Percentiles rank a stretch among this genome's conserved stretches.
Conservation (phyloP, 2,329 filamentous ascomycete genomes). For the Cercospora janseana region DNA sequence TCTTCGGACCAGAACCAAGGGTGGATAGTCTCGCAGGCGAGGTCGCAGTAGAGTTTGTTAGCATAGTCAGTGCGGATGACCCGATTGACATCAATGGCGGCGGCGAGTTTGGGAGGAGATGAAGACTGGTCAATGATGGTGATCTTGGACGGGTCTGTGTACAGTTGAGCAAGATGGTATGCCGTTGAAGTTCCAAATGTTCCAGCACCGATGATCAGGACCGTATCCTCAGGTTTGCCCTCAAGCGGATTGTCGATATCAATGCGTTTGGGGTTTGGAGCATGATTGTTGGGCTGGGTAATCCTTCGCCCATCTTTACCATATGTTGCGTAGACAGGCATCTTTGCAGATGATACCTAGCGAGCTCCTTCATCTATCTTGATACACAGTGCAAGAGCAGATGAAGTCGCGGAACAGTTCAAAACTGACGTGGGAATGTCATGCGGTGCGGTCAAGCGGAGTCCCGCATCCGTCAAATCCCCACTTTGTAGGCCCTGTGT, state of each 20-base stretch:
- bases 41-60: constrained; percentile 31
- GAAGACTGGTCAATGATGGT: constrained; percentile 59
- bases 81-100: constrained; percentile 36
- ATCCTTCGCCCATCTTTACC: constrained; percentile 5
- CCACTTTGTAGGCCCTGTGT: constrained; percentile 7
- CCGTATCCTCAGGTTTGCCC: constrained; percentile 22
- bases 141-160: constrained; percentile 51
- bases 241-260: constrained; percentile 20
- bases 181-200: constrained; percentile 30
- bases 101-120: constrained; percentile 46
- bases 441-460: constrained; percentile 15
- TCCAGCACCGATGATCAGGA: constrained; percentile 30
- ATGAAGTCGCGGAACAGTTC: background rate
- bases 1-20: constrained; percentile 39
- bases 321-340: constrained; percentile 12
- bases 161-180: constrained; percentile 42
- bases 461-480: constrained; percentile 9
- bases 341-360: background rate
- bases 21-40: constrained; percentile 42
- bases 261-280: constrained; percentile 18
- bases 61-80: constrained; percentile 38
- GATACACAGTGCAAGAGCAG: no score
- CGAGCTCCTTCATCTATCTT: background rate
- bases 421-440: background rate
- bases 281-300: constrained; percentile 17